phyloP scores from a whole-genome alignment of 1,284 basidiomycete genomes.

The Puccinia triticina region DNA sequence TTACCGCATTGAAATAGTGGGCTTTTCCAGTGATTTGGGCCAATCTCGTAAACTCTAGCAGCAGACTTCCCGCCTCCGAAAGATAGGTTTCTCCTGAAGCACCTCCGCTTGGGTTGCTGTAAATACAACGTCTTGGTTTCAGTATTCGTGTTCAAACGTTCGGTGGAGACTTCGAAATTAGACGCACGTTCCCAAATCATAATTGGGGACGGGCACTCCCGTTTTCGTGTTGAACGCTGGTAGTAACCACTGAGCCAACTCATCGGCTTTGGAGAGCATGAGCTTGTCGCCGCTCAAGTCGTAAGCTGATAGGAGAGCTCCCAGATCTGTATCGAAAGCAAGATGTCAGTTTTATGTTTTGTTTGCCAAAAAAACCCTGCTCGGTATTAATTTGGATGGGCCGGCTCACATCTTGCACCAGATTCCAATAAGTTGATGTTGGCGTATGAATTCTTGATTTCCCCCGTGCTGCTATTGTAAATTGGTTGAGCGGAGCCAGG shows the following conservation, averaged over 20 bases:
- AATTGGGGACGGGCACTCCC: constrained; percentile 62
- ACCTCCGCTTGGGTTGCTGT: constrained; percentile 40
- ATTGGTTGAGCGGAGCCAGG: background rate
- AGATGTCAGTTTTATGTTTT: background rate
- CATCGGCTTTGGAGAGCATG: constrained; percentile 67
- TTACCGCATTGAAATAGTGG: constrained; percentile 64
- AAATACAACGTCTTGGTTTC: background rate
- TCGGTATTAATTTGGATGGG: background rate
- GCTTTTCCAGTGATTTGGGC: constrained; percentile 64
- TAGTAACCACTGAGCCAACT: constrained; percentile 71
- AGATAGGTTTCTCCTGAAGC: constrained; percentile 35
- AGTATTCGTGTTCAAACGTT: background rate
- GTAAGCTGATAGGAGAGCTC: constrained; percentile 47
- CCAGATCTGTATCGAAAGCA: constrained; percentile 35
- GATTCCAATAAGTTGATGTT: constrained; percentile 42
- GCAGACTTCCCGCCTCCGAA: constrained; percentile 64
- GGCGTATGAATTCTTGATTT: constrained; percentile 26
- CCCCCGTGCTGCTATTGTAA: background rate
- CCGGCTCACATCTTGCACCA: constrained; percentile 40
- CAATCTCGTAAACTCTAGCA: constrained; percentile 65
- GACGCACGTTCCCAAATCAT: constrained; percentile 60
- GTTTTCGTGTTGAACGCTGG: constrained; percentile 64
- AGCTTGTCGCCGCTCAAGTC: constrained; percentile 54
- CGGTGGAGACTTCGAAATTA: background rate
- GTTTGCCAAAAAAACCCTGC: background rate